phyloP scores from a whole-genome alignment of 1,284 basidiomycete species.

The Vanrija humicola region DNA sequence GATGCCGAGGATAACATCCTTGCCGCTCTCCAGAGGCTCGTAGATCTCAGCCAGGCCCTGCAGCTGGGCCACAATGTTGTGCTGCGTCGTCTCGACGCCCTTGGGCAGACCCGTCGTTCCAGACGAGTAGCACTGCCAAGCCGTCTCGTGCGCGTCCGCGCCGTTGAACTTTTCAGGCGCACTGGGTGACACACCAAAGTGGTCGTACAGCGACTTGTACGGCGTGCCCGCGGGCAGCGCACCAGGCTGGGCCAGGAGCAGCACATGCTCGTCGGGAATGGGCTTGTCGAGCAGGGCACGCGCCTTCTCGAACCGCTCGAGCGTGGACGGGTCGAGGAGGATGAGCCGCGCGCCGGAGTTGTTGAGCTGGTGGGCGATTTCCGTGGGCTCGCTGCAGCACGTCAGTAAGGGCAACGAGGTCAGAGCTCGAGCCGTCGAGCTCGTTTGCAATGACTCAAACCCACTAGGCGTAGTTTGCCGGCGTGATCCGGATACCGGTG shows the following conservation, averaged over 20 bases:
- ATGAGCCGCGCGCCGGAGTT: conserved; percentile 58
- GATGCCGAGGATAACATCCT: conserved; percentile 11
- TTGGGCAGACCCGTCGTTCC: conserved; percentile 55
- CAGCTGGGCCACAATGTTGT: conserved; percentile 55
- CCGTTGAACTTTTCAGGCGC: conserved; percentile 15
- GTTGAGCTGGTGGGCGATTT: conserved; percentile 46
- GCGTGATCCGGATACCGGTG: conserved; percentile 30
- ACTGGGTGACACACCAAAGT: background rate
- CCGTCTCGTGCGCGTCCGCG: background rate
- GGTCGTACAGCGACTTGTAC: background rate
- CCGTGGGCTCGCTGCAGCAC: conserved; percentile 27
- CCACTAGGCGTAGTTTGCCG: conserved; percentile 44
- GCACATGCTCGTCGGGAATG: too few relatives aligned
- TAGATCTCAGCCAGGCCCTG: background rate
- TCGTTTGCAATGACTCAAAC: conserved; percentile 6
- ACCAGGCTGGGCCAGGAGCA: too few relatives aligned
- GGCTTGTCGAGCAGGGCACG: conserved; percentile 16
- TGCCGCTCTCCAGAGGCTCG: background rate
- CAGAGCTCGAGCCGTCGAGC: too few relatives aligned
- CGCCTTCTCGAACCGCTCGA: conserved; percentile 41
- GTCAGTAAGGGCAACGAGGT: conserved; percentile 39
- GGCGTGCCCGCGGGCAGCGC: too few relatives aligned
- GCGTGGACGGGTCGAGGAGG: conserved; percentile 57
- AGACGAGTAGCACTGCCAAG: conserved; percentile 60
- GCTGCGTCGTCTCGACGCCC: conserved; percentile 59